Percentiles rank a stretch among this genome's conserved stretches.
Evolutionary conservation across 2,329 filamentous ascomycete species (phyloP).

Genomic region (Talaromyces sp.): DNA sequence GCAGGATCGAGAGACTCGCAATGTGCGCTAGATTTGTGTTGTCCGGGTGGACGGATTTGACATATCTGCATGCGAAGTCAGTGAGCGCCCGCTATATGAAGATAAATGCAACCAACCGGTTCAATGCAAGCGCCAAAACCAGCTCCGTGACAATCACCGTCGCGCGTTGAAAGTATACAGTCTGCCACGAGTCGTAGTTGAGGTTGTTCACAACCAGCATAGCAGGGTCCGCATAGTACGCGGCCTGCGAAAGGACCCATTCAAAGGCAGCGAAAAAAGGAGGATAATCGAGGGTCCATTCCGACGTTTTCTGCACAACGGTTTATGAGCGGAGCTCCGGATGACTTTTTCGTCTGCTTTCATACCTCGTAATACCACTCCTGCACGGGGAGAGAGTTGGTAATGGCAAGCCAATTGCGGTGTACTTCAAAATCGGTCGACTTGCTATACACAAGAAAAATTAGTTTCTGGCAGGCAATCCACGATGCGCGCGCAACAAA

Average conservation of each 20-base stretch:
- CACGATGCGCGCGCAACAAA: constrained; percentile 21
- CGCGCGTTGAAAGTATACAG: constrained; percentile 85
- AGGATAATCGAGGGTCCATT: constrained; percentile 99
- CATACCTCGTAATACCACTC: constrained; percentile 88
- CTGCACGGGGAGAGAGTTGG: constrained; percentile 77
- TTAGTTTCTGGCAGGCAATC: background rate
- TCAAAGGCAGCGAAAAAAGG: constrained; percentile 98
- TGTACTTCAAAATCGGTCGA: constrained; percentile 99
- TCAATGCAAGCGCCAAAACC: constrained; percentile 75
- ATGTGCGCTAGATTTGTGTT: constrained; percentile 77
- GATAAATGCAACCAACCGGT: constrained; percentile 52
- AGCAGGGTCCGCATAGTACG: constrained; percentile 68
- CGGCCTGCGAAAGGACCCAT: constrained; percentile 80
- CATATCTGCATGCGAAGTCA: constrained; percentile 53
- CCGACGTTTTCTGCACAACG: constrained; percentile 67
- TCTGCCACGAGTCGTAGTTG: constrained; percentile 86
- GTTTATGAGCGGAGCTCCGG: background rate
- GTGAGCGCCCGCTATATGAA: background rate
- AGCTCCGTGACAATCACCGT: constrained; percentile 84
- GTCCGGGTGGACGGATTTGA: constrained; percentile 62
- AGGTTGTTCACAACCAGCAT: constrained; percentile 82
- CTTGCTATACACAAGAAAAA: constrained; percentile 59
- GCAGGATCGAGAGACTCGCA: constrained; percentile 79
- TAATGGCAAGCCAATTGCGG: constrained; percentile 97
- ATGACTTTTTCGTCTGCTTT: background rate